Evolutionary conservation across 345 rosid genomes (phyloP).

Genomic region (Heritiera littoralis): DNA sequence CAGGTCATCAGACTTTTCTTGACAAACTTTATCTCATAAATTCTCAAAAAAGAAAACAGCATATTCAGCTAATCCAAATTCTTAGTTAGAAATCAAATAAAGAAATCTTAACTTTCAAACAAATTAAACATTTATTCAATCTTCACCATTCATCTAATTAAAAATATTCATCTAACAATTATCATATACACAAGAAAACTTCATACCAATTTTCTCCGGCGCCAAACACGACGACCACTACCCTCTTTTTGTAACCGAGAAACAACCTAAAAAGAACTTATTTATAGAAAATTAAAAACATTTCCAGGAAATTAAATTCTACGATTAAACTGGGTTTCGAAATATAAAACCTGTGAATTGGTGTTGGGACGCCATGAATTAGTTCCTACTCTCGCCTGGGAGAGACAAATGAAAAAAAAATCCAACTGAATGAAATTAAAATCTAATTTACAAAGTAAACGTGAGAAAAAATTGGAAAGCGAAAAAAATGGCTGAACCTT

Average conservation of each 20-base stretch:
- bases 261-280: conserved; percentile 35
- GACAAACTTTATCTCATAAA: background rate
- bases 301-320: background rate
- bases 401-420: conserved; percentile 26
- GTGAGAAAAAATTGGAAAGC: background rate
- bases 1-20: background rate
- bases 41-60: background rate
- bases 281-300: background rate
- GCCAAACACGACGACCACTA: conserved; percentile 65
- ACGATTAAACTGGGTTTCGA: background rate
- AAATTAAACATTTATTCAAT: background rate
- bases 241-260: conserved; percentile 42
- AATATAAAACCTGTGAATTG: conserved; percentile 36
- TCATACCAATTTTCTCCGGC: conserved; percentile 74
- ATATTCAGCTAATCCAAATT: background rate
- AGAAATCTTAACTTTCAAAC: background rate
- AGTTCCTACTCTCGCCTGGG: conserved; percentile 25
- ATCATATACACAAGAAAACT: background rate
- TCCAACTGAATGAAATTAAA: background rate
- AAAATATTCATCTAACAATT: background rate
- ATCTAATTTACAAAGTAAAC: background rate
- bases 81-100: background rate
- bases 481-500: background rate
- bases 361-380: conserved; percentile 21
- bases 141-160: background rate